phyloP scores from a whole-genome alignment of 257 asterid species.

The Salvia splendens region DNA sequence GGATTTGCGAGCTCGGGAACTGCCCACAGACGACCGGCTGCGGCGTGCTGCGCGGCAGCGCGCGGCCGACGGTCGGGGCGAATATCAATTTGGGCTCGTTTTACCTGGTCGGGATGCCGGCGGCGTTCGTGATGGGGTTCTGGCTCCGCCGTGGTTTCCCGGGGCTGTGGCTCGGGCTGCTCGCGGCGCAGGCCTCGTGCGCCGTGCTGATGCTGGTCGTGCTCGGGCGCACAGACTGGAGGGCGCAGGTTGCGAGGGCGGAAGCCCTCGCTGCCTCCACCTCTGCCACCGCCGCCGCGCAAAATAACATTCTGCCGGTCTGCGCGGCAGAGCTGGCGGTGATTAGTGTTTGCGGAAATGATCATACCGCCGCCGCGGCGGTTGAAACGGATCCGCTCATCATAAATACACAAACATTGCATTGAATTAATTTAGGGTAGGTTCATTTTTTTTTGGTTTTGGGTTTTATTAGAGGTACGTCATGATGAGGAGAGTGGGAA shows the following conservation, averaged over 20 bases:
- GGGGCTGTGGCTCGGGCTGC: constrained; percentile 87
- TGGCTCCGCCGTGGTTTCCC: constrained; percentile 68
- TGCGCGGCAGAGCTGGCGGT: not conserved
- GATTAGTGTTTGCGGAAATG: too few relatives aligned
- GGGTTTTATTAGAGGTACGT: not conserved
- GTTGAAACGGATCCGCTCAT: constrained; percentile 71
- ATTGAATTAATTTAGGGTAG: constrained; percentile 34
- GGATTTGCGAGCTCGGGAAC: constrained; percentile 89
- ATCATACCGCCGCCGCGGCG: too few relatives aligned
- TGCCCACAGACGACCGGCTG: constrained; percentile 97
- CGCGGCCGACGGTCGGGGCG: constrained; percentile 80
- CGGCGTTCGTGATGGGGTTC: constrained; percentile 73
- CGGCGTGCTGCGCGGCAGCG: constrained; percentile 88
- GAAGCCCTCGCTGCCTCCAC: constrained; percentile 42
- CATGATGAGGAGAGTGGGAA: constrained; percentile 36
- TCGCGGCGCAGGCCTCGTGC: constrained; percentile 92
- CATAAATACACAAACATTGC: constrained; percentile 39
- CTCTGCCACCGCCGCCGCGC: not conserved
- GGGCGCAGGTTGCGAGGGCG: constrained; percentile 65
- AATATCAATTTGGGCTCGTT: constrained; percentile 86
- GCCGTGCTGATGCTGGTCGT: constrained; percentile 69
- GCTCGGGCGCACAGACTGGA: constrained; percentile 70
- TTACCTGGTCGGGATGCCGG: constrained; percentile 94
- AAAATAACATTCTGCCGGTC: constrained; percentile 32
- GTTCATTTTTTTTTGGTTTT: not conserved